Evolutionary conservation across 495 filamentous ascomycete genomes (phyloP), one percentile per base, ranked within the genome.

Genomic region (Cercophora scortea): DNA sequence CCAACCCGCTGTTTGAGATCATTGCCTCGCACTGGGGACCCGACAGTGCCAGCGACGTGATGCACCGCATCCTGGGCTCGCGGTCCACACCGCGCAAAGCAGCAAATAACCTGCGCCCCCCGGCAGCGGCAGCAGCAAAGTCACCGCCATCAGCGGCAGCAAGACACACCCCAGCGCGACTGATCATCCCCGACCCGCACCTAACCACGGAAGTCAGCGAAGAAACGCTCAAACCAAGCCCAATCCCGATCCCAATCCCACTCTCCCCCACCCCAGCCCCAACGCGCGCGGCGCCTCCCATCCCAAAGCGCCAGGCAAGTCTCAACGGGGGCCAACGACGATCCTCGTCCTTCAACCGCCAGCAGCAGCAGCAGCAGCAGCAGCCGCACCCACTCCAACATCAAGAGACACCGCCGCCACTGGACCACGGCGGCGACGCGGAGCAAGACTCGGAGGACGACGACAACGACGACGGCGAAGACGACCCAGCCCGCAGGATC

Each of bases 401-500:
- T 5, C 36, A 38, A 38, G 10, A 38, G 36, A 10, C 36, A 10
- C 36, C 9, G 13, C 13, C 36, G 10, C 36, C 10, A 38, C 36
- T 3, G 34, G 33, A 38, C 8, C 45, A 56, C 15, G 45, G 10
- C 36, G 13, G 13, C 9, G 36, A 11, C 36, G 13, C 9, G 8
- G 10, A 38, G 36, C 9, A 38, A 38, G 36, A 38, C n/a, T n/a
- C n/a, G n/a, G n/a, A n/a, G n/a, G n/a, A n/a, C n/a, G n/a, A n/a
- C n/a, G n/a, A n/a, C n/a, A n/a, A 56, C 9, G 43, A 56, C 10
- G 57, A 53, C 46, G 47, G 56, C 33, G 61, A 61, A 19, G 52
- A 56, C 0, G 74, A 75, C 50, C 72, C 71, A 34, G 74, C 74
- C 18, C 55, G 70, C 36, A 71, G 65, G 49, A 75, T 77, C 32